Percentiles rank a stretch among this genome's conserved stretches.
These are phyloP conservation scores for Pseudogymnoascus sp. DNA, from an alignment of 2,329 filamentous ascomycete species.

Conservation along the genomic window DNA sequence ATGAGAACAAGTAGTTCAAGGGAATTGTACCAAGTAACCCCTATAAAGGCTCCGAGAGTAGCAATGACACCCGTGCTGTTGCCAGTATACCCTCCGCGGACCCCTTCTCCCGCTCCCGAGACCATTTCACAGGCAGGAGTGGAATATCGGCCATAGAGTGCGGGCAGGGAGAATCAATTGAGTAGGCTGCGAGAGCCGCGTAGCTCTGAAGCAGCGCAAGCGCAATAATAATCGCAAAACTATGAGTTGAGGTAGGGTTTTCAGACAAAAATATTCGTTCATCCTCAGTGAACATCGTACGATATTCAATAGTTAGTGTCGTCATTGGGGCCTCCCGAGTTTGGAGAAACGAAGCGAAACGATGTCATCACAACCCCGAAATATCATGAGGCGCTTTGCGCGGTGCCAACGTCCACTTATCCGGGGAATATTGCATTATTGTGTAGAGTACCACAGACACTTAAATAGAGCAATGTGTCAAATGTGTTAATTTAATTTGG, in stretches of 20 bases:
- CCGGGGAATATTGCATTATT: background rate
- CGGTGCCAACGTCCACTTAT: background rate
- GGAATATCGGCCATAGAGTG: background rate
- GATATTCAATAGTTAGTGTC: background rate
- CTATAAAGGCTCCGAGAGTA: conserved; percentile 24
- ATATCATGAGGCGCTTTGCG: background rate
- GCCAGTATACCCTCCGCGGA: background rate
- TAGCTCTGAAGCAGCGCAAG: background rate
- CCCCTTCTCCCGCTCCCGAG: background rate
- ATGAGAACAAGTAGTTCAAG: conserved; percentile 33
- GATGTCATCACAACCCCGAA: conserved; percentile 4
- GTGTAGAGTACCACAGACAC: background rate
- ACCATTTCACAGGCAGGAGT: background rate
- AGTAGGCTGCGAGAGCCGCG: background rate
- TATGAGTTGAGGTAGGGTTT: background rate
- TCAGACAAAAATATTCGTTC: background rate
- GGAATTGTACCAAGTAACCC: conserved; percentile 32
- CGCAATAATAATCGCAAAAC: background rate
- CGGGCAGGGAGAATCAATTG: background rate
- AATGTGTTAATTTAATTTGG: background rate
- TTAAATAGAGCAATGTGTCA: background rate
- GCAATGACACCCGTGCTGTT: background rate
- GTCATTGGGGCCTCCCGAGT: background rate
- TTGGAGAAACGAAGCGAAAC: background rate
- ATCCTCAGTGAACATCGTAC: background rate